A percentile compares a stretch with the other conserved stretches of the same genome.
These are phyloP conservation scores for Sphagnum tenellum DNA, from an alignment of 225 moss, liverwort and hornwort species.

Conservation along the genomic window DNA sequence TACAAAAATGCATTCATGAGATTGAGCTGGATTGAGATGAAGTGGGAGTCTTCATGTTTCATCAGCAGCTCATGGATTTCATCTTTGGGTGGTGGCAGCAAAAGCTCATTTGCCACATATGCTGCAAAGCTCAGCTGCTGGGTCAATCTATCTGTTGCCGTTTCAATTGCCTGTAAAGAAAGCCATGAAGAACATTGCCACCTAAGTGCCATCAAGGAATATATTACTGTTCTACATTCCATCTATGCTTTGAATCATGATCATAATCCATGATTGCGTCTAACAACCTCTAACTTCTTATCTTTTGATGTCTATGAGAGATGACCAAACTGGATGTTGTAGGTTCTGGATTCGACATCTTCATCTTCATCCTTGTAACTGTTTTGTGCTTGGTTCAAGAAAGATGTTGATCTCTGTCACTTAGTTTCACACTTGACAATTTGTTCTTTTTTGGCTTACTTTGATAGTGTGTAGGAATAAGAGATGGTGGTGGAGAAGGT, in stretches of 20 bases:
- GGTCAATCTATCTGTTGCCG: constrained; percentile 40
- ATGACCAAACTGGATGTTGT: too few species aligned
- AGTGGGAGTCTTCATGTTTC: constrained; percentile 43
- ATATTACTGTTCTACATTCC: neutral
- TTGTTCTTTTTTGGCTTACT: neutral
- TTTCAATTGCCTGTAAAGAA: constrained; percentile 42
- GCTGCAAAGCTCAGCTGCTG: constrained; percentile 37
- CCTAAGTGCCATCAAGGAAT: neutral
- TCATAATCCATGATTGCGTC: too few species aligned
- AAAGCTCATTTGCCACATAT: constrained; percentile 52
- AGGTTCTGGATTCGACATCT: too few species aligned
- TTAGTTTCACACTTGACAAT: neutral
- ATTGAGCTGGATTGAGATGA: constrained; percentile 54
- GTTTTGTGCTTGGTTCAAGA: neutral
- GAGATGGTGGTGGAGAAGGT: too few species aligned
- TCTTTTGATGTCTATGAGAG: too few species aligned
- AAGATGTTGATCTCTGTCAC: neutral
- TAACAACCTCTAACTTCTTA: too few species aligned
- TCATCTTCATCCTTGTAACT: neutral
- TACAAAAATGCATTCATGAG: constrained; percentile 56
- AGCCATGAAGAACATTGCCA: too few species aligned
- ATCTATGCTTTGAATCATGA: neutral
- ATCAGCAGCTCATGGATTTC: constrained; percentile 33
- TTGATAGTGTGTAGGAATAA: neutral
- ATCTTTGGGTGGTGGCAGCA: constrained; percentile 46